Base-by-base conservation (phyloP, 495 filamentous ascomycete species). In the Xylaria telfairii region DNA sequence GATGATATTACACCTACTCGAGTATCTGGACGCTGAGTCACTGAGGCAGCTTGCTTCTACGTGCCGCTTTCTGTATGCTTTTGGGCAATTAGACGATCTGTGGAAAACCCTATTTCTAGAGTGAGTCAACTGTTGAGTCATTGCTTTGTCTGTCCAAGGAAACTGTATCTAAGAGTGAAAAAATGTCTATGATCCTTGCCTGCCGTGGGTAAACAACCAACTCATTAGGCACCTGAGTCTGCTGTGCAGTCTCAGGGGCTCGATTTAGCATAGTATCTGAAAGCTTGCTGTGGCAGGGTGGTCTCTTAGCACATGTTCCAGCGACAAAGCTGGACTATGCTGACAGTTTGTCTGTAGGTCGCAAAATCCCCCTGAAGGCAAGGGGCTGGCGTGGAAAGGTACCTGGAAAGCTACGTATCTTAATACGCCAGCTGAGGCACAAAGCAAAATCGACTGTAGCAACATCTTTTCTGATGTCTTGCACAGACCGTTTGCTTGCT, bases 381-480 rank as follows among this genome's bases (percentile, higher is more conserved):
- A 57, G 17, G 28, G 42, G 7, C 91, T 92, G 73, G 78, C 80
- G 51, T 99, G 96, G 96, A 87, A 82, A 71, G 93, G 95, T 32
- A 92, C 92, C 54, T 99, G 96, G 96, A 91, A 92, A 71, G 87
- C 89, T 62, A 97, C 95, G 3, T 89, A 89, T 76, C 86, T 98
- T 28, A 83, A 85, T 41, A 79, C 93, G n/a, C 85, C 90, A 0
- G 65, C 78, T 19, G 84, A 85, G 15, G 71, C 79, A 44, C 79
- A 80, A 42, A 79, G 83, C 26, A 81, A 80, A 61, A 84, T 96
- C 61, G 84, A 89, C 59, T 97, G 95, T 76, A 87, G 87, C 30
- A 88, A 89, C 74, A 87, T 99, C n/a, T 98, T 91, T 81, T 97
- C 96, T 13, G 96, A 99, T 80, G 87, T 90, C 37, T 86, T 99